These are phyloP conservation scores for Phylloporus scabripes DNA, from an alignment of 768 basidiomycete species.

Conservation along the genomic window DNA sequence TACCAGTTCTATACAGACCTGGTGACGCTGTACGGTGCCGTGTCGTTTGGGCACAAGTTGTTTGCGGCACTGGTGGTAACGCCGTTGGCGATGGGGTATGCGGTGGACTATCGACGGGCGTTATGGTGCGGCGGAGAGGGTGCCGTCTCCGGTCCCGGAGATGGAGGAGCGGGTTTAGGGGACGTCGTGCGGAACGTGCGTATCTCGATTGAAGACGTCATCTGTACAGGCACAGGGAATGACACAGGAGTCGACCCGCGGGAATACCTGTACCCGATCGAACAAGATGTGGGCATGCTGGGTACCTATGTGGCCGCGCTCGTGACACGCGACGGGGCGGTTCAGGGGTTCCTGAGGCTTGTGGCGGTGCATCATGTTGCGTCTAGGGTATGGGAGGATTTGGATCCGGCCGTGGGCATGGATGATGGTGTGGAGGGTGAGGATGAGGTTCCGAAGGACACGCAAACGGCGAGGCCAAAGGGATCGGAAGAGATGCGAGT, in stretches of 20 bases:
- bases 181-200: constrained; percentile 51
- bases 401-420: constrained; percentile 26
- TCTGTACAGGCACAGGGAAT: constrained; percentile 22
- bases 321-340: constrained; percentile 28
- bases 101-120: constrained; percentile 76
- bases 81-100: constrained; percentile 70
- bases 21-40: constrained; percentile 81
- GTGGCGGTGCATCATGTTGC: constrained; percentile 80
- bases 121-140: constrained; percentile 80
- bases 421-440: constrained; percentile 3
- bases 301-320: constrained; percentile 54
- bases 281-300: constrained; percentile 56
- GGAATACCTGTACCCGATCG: constrained; percentile 70
- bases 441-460: background rate
- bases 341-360: constrained; percentile 56
- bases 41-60: constrained; percentile 76
- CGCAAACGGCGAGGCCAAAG: no score
- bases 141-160: constrained; percentile 18
- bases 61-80: constrained; percentile 76
- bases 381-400: constrained; percentile 66
- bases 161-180: background rate
- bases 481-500: constrained; percentile 18
- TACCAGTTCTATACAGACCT: constrained; percentile 94
- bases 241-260: constrained; percentile 32
- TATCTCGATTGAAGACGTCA: constrained; percentile 44